A percentile compares a stretch with the other conserved stretches of the same genome.
Conservation (phyloP, 2,329 filamentous ascomycete genomes). For the Leptographium flavum region DNA sequence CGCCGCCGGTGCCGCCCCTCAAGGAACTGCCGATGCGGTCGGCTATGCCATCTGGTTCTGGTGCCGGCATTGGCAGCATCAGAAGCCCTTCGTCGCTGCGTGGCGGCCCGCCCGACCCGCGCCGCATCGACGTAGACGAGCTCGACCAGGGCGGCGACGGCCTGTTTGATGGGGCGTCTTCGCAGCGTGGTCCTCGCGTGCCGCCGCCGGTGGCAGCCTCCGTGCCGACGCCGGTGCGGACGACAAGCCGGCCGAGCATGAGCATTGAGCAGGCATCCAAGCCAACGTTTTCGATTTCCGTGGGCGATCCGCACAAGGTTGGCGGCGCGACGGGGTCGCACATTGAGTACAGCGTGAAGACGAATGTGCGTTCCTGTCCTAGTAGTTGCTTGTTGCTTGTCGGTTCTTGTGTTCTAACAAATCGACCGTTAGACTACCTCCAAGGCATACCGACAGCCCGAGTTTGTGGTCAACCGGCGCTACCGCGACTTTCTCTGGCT, state of each 20-base stretch:
- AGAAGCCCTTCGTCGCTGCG: slow-evolving; percentile 9
- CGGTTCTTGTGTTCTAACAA: neutral
- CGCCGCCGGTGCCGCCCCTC: slow-evolving; percentile 54
- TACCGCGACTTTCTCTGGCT: slow-evolving; percentile 98
- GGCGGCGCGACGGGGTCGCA: slow-evolving; percentile 93
- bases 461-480: slow-evolving; percentile 84
- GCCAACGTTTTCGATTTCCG: slow-evolving; percentile 76
- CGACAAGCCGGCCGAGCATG: slow-evolving; percentile 57
- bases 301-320: slow-evolving; percentile 95
- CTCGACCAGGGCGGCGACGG: slow-evolving; percentile 36
- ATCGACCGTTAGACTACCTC: slow-evolving; percentile 57
- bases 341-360: slow-evolving; percentile 92
- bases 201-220: slow-evolving; percentile 52
- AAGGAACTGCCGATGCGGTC: slow-evolving; percentile 51
- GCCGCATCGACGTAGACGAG: slow-evolving; percentile 53
- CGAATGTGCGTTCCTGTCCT: slow-evolving; percentile 46
- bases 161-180: slow-evolving; percentile 7
- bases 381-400: neutral
- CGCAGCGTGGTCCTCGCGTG: slow-evolving; percentile 38
- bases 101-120: slow-evolving; percentile 33
- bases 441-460: slow-evolving; percentile 83
- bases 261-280: slow-evolving; percentile 89
- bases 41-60: slow-evolving; percentile 34
- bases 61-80: slow-evolving; percentile 5
- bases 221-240: slow-evolving; percentile 34